A percentile compares a stretch with the other conserved stretches of the same genome.
These are phyloP conservation scores for Pseudocercospora fijiensis DNA, from an alignment of 2,329 filamentous ascomycete genomes.

Conservation along the genomic window DNA sequence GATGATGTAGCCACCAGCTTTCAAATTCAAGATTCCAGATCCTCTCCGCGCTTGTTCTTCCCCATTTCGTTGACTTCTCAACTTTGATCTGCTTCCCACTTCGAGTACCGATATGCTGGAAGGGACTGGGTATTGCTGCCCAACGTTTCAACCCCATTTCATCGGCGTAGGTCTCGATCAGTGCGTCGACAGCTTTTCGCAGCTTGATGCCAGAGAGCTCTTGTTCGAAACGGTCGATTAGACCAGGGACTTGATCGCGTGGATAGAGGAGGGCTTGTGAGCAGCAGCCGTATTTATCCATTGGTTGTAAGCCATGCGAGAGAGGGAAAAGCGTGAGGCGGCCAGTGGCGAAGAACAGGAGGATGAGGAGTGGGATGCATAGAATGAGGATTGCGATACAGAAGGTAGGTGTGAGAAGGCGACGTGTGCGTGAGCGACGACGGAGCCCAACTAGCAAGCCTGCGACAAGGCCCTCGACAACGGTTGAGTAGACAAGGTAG, in stretches of 20 bases:
- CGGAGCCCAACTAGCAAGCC: slow-evolving; percentile 11
- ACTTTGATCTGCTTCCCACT: slow-evolving; percentile 41
- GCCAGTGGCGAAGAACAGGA: slow-evolving; percentile 46
- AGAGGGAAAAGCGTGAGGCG: slow-evolving; percentile 42
- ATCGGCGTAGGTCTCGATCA: slow-evolving; percentile 47
- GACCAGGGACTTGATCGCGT: slow-evolving; percentile 31
- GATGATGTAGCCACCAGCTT: slow-evolving; percentile 4
- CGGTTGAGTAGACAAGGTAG: slow-evolving; percentile 41
- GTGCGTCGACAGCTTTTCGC: slow-evolving; percentile 37
- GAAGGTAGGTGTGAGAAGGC: slow-evolving; percentile 25
- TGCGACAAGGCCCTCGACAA: not conserved
- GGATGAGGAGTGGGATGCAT: slow-evolving; percentile 33
- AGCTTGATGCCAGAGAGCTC: slow-evolving; percentile 28
- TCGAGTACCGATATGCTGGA: slow-evolving; percentile 48
- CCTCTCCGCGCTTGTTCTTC: slow-evolving; percentile 37
- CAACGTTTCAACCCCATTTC: slow-evolving; percentile 42
- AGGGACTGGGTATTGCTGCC: slow-evolving; percentile 45
- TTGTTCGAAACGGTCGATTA: slow-evolving; percentile 35
- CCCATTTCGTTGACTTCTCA: slow-evolving; percentile 30
- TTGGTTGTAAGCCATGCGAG: slow-evolving; percentile 41
- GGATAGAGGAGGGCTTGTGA: slow-evolving; percentile 49
- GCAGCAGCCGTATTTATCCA: slow-evolving; percentile 48
- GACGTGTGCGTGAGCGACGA: not conserved
- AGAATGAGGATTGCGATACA: slow-evolving; percentile 31
- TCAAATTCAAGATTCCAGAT: slow-evolving; percentile 46